Percentiles rank a stretch among this genome's conserved stretches.
Evolutionary conservation across 352 stramenopile species (phyloP).

Genomic region (Sclerospora graminicola): DNA sequence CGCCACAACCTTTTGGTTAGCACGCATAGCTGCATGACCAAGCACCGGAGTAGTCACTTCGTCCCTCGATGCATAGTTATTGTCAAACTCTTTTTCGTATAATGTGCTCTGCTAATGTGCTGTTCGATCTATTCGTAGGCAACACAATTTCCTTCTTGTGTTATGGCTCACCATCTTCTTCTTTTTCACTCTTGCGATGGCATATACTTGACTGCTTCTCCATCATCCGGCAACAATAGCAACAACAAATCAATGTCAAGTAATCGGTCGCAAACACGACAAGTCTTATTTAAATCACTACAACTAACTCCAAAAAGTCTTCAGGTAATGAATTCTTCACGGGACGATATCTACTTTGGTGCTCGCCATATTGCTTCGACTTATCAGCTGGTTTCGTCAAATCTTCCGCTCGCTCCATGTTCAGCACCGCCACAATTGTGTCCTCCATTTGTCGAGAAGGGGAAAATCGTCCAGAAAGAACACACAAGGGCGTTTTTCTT

Average conservation of each 20-base stretch:
- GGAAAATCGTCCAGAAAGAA: too few species aligned
- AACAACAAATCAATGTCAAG: slow-evolving; percentile 1
- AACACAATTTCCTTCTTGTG: slow-evolving; percentile 14
- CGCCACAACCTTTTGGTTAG: slow-evolving; percentile 64
- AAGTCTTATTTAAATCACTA: background rate
- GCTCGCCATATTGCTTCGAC: background rate
- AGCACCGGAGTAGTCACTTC: slow-evolving; percentile 46
- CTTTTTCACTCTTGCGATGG: slow-evolving; percentile 36
- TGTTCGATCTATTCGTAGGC: slow-evolving; percentile 42
- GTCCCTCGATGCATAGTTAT: slow-evolving; percentile 38
- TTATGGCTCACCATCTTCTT: slow-evolving; percentile 40
- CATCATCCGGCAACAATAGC: slow-evolving; percentile 39
- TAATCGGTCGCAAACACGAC: too few species aligned
- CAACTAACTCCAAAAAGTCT: slow-evolving; percentile 61
- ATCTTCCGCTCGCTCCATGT: slow-evolving; percentile 56
- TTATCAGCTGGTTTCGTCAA: background rate
- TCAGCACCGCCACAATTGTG: slow-evolving; percentile 63
- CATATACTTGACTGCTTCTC: slow-evolving; percentile 12
- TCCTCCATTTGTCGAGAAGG: too few species aligned
- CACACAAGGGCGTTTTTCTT: too few species aligned
- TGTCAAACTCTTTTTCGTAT: slow-evolving; percentile 71
- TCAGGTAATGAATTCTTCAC: slow-evolving; percentile 68
- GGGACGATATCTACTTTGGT: slow-evolving; percentile 18
- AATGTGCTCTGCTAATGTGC: slow-evolving; percentile 53
- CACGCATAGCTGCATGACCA: slow-evolving; percentile 38